phyloP scores from a whole-genome alignment of 257 asterid species.

The Nyctanthes arbortristis region DNA sequence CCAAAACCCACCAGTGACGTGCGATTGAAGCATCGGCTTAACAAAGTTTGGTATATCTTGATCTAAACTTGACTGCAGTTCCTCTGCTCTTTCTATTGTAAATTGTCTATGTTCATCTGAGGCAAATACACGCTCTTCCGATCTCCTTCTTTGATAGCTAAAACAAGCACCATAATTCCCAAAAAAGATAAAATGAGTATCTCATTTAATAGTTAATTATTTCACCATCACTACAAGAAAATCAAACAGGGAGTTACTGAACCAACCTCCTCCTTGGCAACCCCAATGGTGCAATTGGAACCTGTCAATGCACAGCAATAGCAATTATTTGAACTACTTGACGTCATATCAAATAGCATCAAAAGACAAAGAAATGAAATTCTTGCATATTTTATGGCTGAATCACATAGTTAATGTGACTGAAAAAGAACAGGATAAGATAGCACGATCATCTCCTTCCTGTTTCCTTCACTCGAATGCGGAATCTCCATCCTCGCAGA shows the following conservation, averaged over 20 bases:
- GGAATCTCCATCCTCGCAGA: too few species aligned
- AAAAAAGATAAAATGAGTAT: neutral
- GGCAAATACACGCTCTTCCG: constrained; percentile 64
- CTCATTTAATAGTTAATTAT: neutral
- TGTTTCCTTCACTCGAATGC: too few species aligned
- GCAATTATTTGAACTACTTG: neutral
- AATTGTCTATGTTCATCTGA: constrained; percentile 48
- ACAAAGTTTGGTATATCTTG: constrained; percentile 51
- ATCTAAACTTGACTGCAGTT: constrained; percentile 47
- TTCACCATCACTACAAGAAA: constrained; percentile 2
- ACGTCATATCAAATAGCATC: neutral
- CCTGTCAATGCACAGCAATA: constrained; percentile 45
- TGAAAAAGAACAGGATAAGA: too few species aligned
- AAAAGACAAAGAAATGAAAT: too few species aligned
- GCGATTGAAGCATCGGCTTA: constrained; percentile 69
- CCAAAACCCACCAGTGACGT: constrained; percentile 78
- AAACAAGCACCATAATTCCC: constrained; percentile 28
- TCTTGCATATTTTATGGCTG: too few species aligned
- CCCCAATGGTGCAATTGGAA: constrained; percentile 54
- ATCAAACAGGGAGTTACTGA: neutral
- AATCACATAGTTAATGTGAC: too few species aligned
- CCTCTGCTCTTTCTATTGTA: constrained; percentile 54
- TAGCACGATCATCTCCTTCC: too few species aligned
- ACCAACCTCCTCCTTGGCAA: constrained; percentile 61
- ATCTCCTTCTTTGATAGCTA: constrained; percentile 46